Evolutionary conservation across 768 basidiomycete species (phyloP).

Genomic region (Galerina sulciceps): DNA sequence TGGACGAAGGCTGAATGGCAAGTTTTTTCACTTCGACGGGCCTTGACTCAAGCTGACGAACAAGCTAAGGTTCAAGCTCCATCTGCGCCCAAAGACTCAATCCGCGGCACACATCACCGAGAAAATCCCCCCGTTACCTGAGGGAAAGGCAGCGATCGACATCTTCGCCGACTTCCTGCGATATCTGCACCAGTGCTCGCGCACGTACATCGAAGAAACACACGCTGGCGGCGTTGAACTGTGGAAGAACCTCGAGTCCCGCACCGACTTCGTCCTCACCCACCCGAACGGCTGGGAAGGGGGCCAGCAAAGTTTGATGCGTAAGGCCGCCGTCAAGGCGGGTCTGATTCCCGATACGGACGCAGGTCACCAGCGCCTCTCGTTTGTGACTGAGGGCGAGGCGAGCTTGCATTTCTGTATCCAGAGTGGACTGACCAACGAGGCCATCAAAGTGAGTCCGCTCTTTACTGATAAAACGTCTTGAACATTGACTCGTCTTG

Average conservation of each 20-base stretch:
- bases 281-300: constrained; percentile 75
- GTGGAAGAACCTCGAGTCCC: constrained; percentile 47
- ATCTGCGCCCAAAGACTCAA: constrained; percentile 33
- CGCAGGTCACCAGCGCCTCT: constrained; percentile 45
- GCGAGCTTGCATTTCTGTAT: constrained; percentile 65
- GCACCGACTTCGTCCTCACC: constrained; percentile 55
- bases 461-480: not conserved
- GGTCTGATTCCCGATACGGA: constrained; percentile 49
- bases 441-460: constrained; percentile 33
- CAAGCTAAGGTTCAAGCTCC: constrained; percentile 39
- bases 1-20: constrained; percentile 53
- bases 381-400: constrained; percentile 68
- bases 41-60: not conserved
- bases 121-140: constrained; percentile 44
- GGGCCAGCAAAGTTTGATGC: constrained; percentile 58
- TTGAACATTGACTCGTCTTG: not conserved
- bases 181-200: constrained; percentile 50
- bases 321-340: constrained; percentile 53
- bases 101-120: constrained; percentile 20
- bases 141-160: constrained; percentile 40
- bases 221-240: constrained; percentile 46
- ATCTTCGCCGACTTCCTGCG: constrained; percentile 54
- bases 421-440: constrained; percentile 44
- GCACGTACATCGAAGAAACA: constrained; percentile 50
- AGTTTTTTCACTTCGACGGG: constrained; percentile 22